Base-by-base conservation (phyloP, 2,329 filamentous ascomycete species). In the Verticillium dahliae region DNA sequence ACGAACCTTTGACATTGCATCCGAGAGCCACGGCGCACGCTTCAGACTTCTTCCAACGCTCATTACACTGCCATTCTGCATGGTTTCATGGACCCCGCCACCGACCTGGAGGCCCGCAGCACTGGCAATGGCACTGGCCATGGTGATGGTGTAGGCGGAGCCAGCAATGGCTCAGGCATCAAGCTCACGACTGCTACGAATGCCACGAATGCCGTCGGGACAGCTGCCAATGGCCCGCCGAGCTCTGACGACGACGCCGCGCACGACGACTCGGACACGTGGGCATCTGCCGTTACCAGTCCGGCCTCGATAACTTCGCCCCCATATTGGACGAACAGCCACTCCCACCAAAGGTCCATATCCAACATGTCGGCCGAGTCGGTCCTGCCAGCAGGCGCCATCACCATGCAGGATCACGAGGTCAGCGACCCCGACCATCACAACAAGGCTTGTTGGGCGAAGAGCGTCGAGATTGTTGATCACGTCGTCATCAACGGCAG, bases 331-430 rank as follows among this genome's bases (percentile, higher is more conserved):
- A 66, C 69, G 56, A 74, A 73, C 61, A 65, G 62, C 18, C 61
- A 65, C 34, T 61, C 71, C 60, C 78, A 78, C 64, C 69, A 71
- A 55, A 75, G 79, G 37, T 72, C 68, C 58, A 66, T 63, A 63
- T 72, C 63, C 27, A 56, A 56, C 52, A 63, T 71, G 22, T 85
- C 84, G 7, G 72, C 68, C 59, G 77, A 82, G 50, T 84, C 81
- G 52, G 69, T 81, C 45, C 73, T 83, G n/a, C 76, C 78, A 1
- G 69, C 72, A 0, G 83, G 83, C 39, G 83, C 80, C 54, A 89
- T 89, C 66, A 85, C 80, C 7, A 74, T 89, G 62, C 83, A 81
- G 65, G 86, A 89, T 70, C 88, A 88, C 71, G 85, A 87, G 66
- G 79, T 77, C 38, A 80, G 76, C 63, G 80, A 80, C 55, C 72